A percentile compares a stretch with the other conserved stretches of the same genome.
These are phyloP conservation scores for Rosa lucieae DNA, from an alignment of 306 rosid genomes.

Conservation along the genomic window DNA sequence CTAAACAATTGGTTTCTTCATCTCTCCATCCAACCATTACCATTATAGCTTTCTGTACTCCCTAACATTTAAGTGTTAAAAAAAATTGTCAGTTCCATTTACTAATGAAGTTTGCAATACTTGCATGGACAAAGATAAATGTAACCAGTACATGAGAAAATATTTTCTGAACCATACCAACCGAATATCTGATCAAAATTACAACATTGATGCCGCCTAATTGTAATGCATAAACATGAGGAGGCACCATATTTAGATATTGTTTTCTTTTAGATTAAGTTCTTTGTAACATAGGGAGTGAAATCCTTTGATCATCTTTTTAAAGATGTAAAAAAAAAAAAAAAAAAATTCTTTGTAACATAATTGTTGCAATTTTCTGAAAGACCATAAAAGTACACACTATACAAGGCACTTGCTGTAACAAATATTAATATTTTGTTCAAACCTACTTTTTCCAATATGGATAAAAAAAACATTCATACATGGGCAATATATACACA, in stretches of 20 bases:
- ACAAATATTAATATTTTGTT: not conserved
- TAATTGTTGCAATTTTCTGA: not conserved
- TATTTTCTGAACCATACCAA: not conserved
- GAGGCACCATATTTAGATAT: not conserved
- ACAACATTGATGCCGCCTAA: not conserved
- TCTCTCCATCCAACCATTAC: slow-evolving; percentile 21
- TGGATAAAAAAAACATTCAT: not conserved
- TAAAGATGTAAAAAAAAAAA: not conserved
- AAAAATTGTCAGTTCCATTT: not conserved
- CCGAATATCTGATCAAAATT: not conserved
- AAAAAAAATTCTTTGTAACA: not conserved
- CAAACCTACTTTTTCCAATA: not conserved
- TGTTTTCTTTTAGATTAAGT: not conserved
- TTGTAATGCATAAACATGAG: not conserved
- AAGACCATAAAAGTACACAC: not conserved
- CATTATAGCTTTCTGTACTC: slow-evolving; percentile 14
- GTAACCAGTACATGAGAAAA: not conserved
- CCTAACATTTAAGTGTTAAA: not conserved
- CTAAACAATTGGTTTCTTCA: not conserved
- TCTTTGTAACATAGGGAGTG: not conserved
- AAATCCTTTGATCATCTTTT: not conserved
- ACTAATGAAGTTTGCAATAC: not conserved
- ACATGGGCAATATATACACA: not conserved
- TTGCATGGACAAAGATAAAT: too few relatives aligned
- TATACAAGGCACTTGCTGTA: not conserved